phyloP scores from a whole-genome alignment of 345 rosid species.

The Turnera subulata region DNA sequence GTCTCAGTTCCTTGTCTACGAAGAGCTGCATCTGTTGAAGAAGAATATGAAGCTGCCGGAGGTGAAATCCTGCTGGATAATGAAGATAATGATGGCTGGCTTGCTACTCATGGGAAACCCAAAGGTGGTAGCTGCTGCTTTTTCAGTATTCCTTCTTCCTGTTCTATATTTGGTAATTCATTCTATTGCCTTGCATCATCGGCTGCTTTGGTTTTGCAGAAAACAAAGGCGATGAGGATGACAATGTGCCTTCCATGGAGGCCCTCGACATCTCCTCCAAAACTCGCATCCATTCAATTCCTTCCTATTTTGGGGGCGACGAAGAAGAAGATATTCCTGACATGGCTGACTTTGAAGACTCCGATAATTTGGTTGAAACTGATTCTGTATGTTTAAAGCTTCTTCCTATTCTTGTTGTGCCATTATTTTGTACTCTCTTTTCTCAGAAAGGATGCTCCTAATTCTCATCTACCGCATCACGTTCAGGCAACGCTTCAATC shows the following conservation, averaged over 20 bases:
- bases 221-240: constrained; percentile 59
- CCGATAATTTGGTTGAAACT: constrained; percentile 59
- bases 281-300: constrained; percentile 54
- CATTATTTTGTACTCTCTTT: too few relatives aligned
- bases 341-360: constrained; percentile 82
- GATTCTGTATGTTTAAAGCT: constrained; percentile 54
- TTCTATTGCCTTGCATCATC: constrained; percentile 3
- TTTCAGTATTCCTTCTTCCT: constrained; percentile 1
- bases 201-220: constrained; percentile 38
- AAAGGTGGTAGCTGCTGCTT: constrained; percentile 73
- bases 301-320: constrained; percentile 73
- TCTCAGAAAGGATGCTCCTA: neutral
- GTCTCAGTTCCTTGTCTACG: constrained; percentile 80
- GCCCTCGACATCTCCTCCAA: constrained; percentile 51
- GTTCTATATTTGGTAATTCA: neutral
- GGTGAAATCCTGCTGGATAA: constrained; percentile 90
- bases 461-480: neutral
- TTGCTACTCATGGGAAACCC: constrained; percentile 96
- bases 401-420: neutral
- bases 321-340: constrained; percentile 96
- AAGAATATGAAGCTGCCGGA: constrained; percentile 93
- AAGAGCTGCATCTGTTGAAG: constrained; percentile 88
- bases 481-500: constrained; percentile 80
- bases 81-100: constrained; percentile 97
- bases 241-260: constrained; percentile 89